Conservation (phyloP, 129 eudicot species). For the Mikania micrantha region DNA sequence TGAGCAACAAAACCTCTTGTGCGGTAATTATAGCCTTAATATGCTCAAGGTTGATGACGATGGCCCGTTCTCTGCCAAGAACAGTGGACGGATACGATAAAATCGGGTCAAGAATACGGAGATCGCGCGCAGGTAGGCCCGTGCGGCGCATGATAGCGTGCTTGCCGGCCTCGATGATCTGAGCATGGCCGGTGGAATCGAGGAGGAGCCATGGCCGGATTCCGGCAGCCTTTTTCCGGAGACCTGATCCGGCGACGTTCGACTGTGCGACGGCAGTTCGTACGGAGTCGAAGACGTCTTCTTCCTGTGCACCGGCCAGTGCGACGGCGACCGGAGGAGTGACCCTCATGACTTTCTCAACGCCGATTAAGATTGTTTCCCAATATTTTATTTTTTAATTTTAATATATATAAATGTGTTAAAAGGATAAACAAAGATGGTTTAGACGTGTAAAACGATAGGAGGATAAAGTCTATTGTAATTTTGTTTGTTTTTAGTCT, state of each 20-base stretch:
- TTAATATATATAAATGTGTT: too few relatives aligned
- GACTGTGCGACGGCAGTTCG: slow-evolving; percentile 14
- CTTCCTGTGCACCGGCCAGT: slow-evolving; percentile 26
- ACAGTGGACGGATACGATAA: slow-evolving; percentile 85
- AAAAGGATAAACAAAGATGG: too few relatives aligned
- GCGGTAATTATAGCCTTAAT: slow-evolving; percentile 38
- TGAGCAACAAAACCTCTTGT: slow-evolving; percentile 31
- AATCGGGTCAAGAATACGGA: slow-evolving; percentile 80
- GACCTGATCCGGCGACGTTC: slow-evolving; percentile 18
- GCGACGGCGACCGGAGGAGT: slow-evolving; percentile 27
- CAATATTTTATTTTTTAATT: too few relatives aligned
- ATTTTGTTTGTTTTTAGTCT: too few relatives aligned
- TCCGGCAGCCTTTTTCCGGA: slow-evolving; percentile 56
- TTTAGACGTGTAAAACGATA: too few relatives aligned
- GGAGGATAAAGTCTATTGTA: too few relatives aligned
- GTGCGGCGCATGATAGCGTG: slow-evolving; percentile 91
- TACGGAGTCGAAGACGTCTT: slow-evolving; percentile 12
- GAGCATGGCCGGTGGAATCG: slow-evolving; percentile 28
- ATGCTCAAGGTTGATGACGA: slow-evolving; percentile 35
- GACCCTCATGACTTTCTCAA: neutral
- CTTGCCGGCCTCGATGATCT: slow-evolving; percentile 54
- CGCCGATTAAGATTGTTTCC: too few relatives aligned
- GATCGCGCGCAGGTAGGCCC: slow-evolving; percentile 92
- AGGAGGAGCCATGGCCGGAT: slow-evolving; percentile 52
- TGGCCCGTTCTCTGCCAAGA: slow-evolving; percentile 48